Base-by-base conservation (phyloP, 495 filamentous ascomycete species). In the Penicillium roqueforti region DNA sequence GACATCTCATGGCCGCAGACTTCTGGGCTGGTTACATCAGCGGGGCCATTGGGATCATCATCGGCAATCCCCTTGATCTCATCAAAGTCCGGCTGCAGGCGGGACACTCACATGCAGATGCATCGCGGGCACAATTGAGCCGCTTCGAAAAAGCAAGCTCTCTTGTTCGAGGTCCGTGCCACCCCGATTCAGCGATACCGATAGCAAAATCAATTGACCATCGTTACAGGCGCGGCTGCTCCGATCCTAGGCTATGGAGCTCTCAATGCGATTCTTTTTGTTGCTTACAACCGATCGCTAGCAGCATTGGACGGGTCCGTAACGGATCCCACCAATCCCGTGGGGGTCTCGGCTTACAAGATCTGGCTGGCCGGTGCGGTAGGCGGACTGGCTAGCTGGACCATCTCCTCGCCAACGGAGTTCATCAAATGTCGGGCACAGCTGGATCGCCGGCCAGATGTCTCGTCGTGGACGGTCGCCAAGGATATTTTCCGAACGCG, bases 21-120 rank as follows among this genome's bases (percentile, higher is more conserved):
- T 95, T 93, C 72, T 92, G 85, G 86, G 86, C 82, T 53, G 87
- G 91, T 59, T 96, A 95, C 70, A 72, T 92, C 58, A 89, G 86
- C 61, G 91, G 91, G 16, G 89, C 85, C 47, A 76, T 82, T 5
- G 87, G 88, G 39, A 95, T 96, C 58, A 72, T 93, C 32, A 85
- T 96, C 50, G 91, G 91, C 54, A 95, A 93, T 57, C 91, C 91
- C 3, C 74, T 96, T 0, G 91, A 96, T 61, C 74, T 95, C 2
- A 75, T 93, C 60, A 96, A 96, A 74, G 88, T 91, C 39, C 83
- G 81, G 28, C 72, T 91, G 4, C 91, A 96, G 76, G 85, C 89
- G 41, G 76, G 76, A 31, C 57, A 63, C 14, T 51, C 60, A 50
- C 63, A 62, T 53, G 47, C 52, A 29, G 51, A 48, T 61, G 51